Evolutionary conservation across 495 filamentous ascomycete genomes (phyloP).

Genomic region (Elaphomyces granulatus): DNA sequence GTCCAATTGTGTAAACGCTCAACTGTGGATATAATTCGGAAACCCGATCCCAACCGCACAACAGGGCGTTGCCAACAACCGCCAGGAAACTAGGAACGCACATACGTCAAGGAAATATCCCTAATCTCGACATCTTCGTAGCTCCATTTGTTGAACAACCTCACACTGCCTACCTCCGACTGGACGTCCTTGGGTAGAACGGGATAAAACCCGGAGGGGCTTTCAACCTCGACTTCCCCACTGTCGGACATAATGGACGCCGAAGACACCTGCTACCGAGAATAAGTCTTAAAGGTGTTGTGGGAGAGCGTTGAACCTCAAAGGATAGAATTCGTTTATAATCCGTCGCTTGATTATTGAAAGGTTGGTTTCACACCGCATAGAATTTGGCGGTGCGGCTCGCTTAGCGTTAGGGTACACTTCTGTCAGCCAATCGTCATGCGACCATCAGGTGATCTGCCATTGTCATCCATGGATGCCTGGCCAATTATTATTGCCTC

Average conservation of each 20-base stretch:
- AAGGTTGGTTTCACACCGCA: constrained; percentile 16
- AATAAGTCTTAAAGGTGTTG: too few relatives aligned
- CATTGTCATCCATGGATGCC: too few relatives aligned
- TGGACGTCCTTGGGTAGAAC: constrained; percentile 92
- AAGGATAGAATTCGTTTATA: too few relatives aligned
- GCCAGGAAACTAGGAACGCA: constrained; percentile 9
- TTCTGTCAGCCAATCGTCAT: constrained; percentile 14
- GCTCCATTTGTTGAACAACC: constrained; percentile 95
- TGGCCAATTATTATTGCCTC: too few relatives aligned
- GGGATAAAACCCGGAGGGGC: constrained; percentile 46
- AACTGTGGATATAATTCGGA: constrained; percentile 2
- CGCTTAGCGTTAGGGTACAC: constrained; percentile 35
- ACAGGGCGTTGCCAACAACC: not conserved
- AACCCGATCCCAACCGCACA: constrained; percentile 7
- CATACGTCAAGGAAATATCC: constrained; percentile 99
- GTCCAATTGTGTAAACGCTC: constrained; percentile 6
- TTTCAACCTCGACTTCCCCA: constrained; percentile 88
- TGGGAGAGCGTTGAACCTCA: constrained; percentile 22
- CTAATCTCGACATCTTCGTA: constrained; percentile 99
- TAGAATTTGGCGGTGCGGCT: constrained; percentile 30
- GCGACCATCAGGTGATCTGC: constrained; percentile 16
- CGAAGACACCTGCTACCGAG: constrained; percentile 29
- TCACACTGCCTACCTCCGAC: constrained; percentile 79
- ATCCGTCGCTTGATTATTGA: too few relatives aligned
- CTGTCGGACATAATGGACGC: constrained; percentile 78